phyloP scores from a whole-genome alignment of 2,329 filamentous ascomycete genomes.

The Lecanicillium sp. region DNA sequence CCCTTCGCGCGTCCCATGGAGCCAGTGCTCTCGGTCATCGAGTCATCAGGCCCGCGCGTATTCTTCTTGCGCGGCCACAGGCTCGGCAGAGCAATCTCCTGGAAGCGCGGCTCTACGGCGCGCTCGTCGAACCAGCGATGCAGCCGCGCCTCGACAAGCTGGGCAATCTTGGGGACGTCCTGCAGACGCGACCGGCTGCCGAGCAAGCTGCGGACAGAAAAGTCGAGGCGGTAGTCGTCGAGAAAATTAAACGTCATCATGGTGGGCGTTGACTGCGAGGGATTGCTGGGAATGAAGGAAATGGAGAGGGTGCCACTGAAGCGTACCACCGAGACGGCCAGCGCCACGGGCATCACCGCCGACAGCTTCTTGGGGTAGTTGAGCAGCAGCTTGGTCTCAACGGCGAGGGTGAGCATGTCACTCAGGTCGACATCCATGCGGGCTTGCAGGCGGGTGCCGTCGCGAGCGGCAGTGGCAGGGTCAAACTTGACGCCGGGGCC shows the following conservation, averaged over 20 bases:
- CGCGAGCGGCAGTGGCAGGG: slow-evolving; percentile 42
- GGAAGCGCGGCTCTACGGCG: slow-evolving; percentile 77
- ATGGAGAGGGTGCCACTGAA: slow-evolving; percentile 94
- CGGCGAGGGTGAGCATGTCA: slow-evolving; percentile 88
- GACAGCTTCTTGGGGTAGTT: slow-evolving; percentile 91
- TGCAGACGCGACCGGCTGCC: slow-evolving; percentile 74
- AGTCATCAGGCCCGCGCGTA: slow-evolving; percentile 63
- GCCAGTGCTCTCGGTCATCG: slow-evolving; percentile 34
- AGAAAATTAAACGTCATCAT: slow-evolving; percentile 93
- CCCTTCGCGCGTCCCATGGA: slow-evolving; percentile 47
- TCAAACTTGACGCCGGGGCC: slow-evolving; percentile 43
- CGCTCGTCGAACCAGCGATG: slow-evolving; percentile 86
- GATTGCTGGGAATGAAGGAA: slow-evolving; percentile 77
- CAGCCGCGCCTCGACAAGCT: slow-evolving; percentile 70
- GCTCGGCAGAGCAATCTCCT: slow-evolving; percentile 76
- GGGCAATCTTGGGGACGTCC: slow-evolving; percentile 82
- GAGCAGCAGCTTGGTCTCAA: slow-evolving; percentile 88
- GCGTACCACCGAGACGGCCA: slow-evolving; percentile 84
- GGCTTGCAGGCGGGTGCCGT: slow-evolving; percentile 76
- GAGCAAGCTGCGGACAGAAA: slow-evolving; percentile 71
- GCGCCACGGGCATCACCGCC: slow-evolving; percentile 82
- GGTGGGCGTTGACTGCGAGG: slow-evolving; percentile 63
- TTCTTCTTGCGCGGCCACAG: slow-evolving; percentile 82
- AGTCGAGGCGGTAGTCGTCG: slow-evolving; percentile 78
- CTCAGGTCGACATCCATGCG: slow-evolving; percentile 95